phyloP scores from a whole-genome alignment of 2,329 filamentous ascomycete genomes.

The Aspergillus sp. region DNA sequence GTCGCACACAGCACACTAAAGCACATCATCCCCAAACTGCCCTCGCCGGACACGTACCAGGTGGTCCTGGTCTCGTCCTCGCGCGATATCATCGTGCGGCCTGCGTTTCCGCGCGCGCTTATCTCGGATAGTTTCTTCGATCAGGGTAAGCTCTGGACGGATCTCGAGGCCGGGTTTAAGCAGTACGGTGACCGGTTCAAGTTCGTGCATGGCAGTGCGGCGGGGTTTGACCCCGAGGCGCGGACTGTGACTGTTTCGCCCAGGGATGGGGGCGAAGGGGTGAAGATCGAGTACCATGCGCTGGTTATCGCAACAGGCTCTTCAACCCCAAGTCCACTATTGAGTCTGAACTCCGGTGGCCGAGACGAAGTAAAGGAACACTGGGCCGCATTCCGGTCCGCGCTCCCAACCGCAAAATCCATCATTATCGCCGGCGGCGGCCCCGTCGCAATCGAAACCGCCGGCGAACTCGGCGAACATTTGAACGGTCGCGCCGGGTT shows the following conservation, averaged over 20 bases:
- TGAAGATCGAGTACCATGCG: constrained; percentile 45
- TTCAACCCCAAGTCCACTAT: constrained; percentile 51
- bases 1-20: constrained; percentile 59
- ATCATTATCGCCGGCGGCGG: constrained; percentile 47
- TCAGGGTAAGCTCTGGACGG: constrained; percentile 52
- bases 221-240: constrained; percentile 12
- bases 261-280: background rate
- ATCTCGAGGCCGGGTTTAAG: constrained; percentile 43
- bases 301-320: constrained; percentile 57
- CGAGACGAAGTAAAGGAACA: constrained; percentile 36
- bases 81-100: constrained; percentile 48
- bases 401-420: constrained; percentile 44
- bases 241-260: constrained; percentile 37
- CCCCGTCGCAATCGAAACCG: constrained; percentile 49
- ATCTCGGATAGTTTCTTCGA: constrained; percentile 52
- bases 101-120: constrained; percentile 53
- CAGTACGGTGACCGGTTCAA: constrained; percentile 35
- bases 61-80: constrained; percentile 52
- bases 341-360: constrained; percentile 43
- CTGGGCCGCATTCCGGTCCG: constrained; percentile 48
- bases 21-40: constrained; percentile 53
- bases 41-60: constrained; percentile 43
- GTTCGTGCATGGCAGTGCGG: constrained; percentile 50
- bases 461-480: constrained; percentile 57
- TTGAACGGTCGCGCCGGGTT: constrained; percentile 53